phyloP scores from a whole-genome alignment of 306 rosid genomes.

The Cicer yamashitae region DNA sequence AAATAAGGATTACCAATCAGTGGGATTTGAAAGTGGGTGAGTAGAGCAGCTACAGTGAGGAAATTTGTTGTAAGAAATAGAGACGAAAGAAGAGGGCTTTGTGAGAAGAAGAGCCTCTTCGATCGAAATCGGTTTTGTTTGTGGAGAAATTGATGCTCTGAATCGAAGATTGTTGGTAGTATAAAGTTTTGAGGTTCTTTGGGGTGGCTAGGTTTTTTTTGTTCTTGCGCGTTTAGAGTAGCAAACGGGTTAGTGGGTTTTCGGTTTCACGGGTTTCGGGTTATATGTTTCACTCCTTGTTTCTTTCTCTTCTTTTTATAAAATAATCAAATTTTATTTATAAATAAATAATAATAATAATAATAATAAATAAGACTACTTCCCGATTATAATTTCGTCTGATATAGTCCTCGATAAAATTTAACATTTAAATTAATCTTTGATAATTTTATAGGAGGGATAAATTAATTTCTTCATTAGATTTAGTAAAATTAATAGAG shows the following conservation, averaged over 20 bases:
- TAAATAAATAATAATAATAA: too few species aligned
- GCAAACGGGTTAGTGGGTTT: background rate
- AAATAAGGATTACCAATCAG: background rate
- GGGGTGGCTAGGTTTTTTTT: constrained; percentile 20
- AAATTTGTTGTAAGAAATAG: background rate
- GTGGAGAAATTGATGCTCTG: too few species aligned
- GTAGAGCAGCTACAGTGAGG: background rate
- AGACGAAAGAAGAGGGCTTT: background rate
- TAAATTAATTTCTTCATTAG: too few species aligned
- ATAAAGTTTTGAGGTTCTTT: background rate
- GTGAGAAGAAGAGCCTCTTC: background rate
- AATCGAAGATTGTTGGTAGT: background rate
- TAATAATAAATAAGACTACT: too few species aligned
- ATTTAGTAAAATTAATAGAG: too few species aligned
- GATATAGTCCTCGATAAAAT: too few species aligned
- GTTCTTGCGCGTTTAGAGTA: background rate
- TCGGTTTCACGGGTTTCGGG: constrained; percentile 3
- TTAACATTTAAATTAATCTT: too few species aligned
- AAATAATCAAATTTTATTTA: too few species aligned
- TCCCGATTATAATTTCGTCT: too few species aligned
- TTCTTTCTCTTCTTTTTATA: too few species aligned
- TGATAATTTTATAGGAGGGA: too few species aligned
- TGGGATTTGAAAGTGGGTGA: constrained; percentile 17
- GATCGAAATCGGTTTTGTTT: background rate
- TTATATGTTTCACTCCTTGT: background rate